A percentile compares a stretch with the other conserved stretches of the same genome.
phyloP scores from a whole-genome alignment of 179 eudicot species.

The Beta corolliflora region DNA sequence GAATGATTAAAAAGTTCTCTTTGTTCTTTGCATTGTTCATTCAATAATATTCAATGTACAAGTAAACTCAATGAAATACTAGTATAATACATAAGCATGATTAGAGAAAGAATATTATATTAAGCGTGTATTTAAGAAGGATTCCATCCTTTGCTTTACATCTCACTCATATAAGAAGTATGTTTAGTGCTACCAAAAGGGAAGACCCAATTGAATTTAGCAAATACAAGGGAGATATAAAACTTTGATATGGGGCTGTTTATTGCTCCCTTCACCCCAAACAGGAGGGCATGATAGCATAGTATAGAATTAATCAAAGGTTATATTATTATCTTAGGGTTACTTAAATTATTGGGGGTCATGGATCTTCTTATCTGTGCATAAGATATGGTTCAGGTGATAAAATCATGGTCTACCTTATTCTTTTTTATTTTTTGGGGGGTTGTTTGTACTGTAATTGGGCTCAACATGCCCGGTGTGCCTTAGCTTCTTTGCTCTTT shows the following conservation, averaged over 20 bases:
- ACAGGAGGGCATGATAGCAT: constrained; percentile 50
- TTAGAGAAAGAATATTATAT: constrained; percentile 13
- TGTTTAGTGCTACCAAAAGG: constrained; percentile 42
- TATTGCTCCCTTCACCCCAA: constrained; percentile 75
- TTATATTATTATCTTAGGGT: constrained; percentile 2
- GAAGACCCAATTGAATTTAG: constrained; percentile 30
- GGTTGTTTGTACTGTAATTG: constrained; percentile 24
- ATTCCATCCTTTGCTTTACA: constrained; percentile 43
- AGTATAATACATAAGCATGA: constrained; percentile 25
- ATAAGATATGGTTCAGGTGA: constrained; percentile 71
- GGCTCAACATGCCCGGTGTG: constrained; percentile 32
- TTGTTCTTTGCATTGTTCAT: constrained; percentile 5
- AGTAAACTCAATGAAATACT: background rate
- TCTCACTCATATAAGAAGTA: constrained; percentile 34
- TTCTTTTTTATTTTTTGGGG: constrained; percentile 8
- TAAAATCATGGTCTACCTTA: constrained; percentile 46
- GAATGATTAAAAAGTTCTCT: background rate
- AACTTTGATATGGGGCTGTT: constrained; percentile 24
- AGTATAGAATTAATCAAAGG: constrained; percentile 19
- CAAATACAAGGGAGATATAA: background rate
- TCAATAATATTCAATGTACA: background rate
- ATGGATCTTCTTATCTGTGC: constrained; percentile 55
- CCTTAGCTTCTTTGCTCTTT: background rate
- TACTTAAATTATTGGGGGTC: constrained; percentile 28
- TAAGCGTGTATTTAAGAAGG: constrained; percentile 32